These are phyloP conservation scores for Monosporascus sp. DNA, from an alignment of 2,329 filamentous ascomycete species.

Conservation along the genomic window DNA sequence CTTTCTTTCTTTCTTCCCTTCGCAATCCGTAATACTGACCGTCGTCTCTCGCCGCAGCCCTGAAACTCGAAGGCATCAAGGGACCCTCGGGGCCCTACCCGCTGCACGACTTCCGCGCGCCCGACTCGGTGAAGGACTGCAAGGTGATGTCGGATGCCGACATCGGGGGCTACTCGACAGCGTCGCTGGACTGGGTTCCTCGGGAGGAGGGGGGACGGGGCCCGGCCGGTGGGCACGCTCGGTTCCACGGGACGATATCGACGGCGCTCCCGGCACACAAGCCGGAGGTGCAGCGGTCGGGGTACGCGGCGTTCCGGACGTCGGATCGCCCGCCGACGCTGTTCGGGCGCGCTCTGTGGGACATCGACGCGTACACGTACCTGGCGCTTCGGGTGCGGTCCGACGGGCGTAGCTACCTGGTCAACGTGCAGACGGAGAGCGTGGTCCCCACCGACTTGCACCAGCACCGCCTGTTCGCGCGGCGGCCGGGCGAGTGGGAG, in stretches of 20 bases:
- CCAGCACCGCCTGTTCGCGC: conserved; percentile 82
- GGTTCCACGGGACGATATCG: conserved; percentile 85
- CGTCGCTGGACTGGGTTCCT: conserved; percentile 61
- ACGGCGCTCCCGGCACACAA: conserved; percentile 72
- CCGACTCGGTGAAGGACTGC: conserved; percentile 43
- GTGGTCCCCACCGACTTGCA: conserved; percentile 94
- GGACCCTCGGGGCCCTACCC: conserved; percentile 58
- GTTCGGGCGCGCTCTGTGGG: conserved; percentile 83
- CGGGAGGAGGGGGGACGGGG: background rate
- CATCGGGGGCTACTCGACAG: conserved; percentile 80
- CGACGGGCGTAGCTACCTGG: conserved; percentile 85
- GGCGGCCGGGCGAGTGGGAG: conserved; percentile 83
- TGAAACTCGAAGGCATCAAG: conserved; percentile 65
- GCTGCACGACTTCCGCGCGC: conserved; percentile 57
- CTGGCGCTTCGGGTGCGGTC: conserved; percentile 85
- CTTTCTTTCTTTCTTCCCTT: conserved; percentile 3
- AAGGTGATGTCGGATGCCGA: conserved; percentile 84
- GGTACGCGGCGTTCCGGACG: conserved; percentile 89
- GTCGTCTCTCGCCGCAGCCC: conserved; percentile 39
- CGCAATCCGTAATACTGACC: conserved; percentile 1
- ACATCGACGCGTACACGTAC: conserved; percentile 84
- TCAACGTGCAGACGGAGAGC: conserved; percentile 93
- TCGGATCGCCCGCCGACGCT: conserved; percentile 68
- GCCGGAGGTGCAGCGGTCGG: conserved; percentile 70
- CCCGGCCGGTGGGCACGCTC: conserved; percentile 46